Percentiles rank a stretch among this genome's conserved stretches.
Evolutionary conservation across 129 eudicot genomes (phyloP).

Genomic region (Artemisia argyi): DNA sequence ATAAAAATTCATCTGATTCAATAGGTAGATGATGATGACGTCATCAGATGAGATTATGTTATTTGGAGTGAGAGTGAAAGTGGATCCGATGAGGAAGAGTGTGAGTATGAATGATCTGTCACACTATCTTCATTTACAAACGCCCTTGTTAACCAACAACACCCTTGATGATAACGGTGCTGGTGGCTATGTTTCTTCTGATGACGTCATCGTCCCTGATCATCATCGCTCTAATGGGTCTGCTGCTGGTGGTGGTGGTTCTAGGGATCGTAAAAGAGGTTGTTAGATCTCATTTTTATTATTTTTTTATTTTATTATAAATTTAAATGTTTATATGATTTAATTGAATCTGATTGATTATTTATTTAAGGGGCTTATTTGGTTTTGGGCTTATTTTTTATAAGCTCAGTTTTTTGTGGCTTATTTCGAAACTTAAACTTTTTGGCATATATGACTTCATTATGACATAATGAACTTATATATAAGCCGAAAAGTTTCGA

Average conservation of each 20-base stretch:
- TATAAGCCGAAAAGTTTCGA: too few species aligned
- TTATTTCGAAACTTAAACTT: too few species aligned
- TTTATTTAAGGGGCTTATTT: not conserved
- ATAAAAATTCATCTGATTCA: too few species aligned
- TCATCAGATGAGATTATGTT: constrained; percentile 63
- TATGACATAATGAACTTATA: too few species aligned
- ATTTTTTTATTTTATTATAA: not conserved
- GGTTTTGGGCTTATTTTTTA: too few species aligned
- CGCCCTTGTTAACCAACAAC: not conserved
- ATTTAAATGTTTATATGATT: not conserved
- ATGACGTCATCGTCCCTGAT: constrained; percentile 46
- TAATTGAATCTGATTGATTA: too few species aligned
- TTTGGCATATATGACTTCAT: too few species aligned
- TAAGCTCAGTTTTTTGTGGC: too few species aligned
- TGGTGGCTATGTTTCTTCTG: constrained; percentile 84
- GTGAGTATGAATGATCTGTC: constrained; percentile 90
- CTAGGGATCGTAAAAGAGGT: constrained; percentile 90
- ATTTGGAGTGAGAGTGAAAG: constrained; percentile 87
- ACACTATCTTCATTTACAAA: constrained; percentile 46
- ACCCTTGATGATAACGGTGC: constrained; percentile 18
- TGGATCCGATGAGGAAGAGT: constrained; percentile 97
- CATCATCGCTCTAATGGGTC: constrained; percentile 29
- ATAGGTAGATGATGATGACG: constrained; percentile 26
- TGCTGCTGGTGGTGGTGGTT: not conserved
- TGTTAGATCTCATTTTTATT: constrained; percentile 43